These are phyloP conservation scores for Colletotrichum lini DNA, from an alignment of 2,329 filamentous ascomycete genomes.

Conservation along the genomic window DNA sequence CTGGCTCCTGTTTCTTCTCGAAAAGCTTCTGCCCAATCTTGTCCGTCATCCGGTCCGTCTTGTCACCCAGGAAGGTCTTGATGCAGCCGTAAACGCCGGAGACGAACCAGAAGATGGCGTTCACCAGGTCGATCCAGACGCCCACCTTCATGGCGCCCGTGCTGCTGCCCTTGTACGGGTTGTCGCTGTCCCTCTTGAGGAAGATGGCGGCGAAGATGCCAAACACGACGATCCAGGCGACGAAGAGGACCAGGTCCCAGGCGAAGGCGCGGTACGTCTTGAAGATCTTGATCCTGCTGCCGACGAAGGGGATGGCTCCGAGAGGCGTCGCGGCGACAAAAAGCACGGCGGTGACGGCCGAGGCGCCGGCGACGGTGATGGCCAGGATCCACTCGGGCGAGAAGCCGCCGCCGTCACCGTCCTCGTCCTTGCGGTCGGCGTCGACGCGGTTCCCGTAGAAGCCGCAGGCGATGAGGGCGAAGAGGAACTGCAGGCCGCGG, in stretches of 20 bases:
- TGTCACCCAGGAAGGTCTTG: constrained; percentile 59
- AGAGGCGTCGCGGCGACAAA: constrained; percentile 57
- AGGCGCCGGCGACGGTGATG: constrained; percentile 68
- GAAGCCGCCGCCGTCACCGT: constrained; percentile 57
- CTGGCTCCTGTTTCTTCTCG: constrained; percentile 48
- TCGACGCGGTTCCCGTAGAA: constrained; percentile 77
- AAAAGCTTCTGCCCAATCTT: constrained; percentile 57
- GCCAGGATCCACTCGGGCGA: constrained; percentile 76
- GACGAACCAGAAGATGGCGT: constrained; percentile 75
- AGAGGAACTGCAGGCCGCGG: constrained; percentile 78
- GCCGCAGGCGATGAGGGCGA: constrained; percentile 77
- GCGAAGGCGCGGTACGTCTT: constrained; percentile 61
- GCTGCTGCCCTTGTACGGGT: constrained; percentile 60
- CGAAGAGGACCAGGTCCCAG: constrained; percentile 60
- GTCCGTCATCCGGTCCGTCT: constrained; percentile 55
- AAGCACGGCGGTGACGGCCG: constrained; percentile 65
- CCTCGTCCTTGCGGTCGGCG: constrained; percentile 54
- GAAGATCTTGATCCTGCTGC: constrained; percentile 51
- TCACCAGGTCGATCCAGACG: constrained; percentile 80
- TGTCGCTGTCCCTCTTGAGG: constrained; percentile 70
- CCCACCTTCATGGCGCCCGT: constrained; percentile 75
- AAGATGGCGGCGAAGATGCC: constrained; percentile 82
- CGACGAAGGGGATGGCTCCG: constrained; percentile 51
- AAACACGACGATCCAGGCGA: constrained; percentile 76
- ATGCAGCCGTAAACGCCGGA: constrained; percentile 59